A percentile compares a stretch with the other conserved stretches of the same genome.
Evolutionary conservation across 2,329 filamentous ascomycete genomes (phyloP).

Genomic region (Pseudopyrenochaeta lycopersici): DNA sequence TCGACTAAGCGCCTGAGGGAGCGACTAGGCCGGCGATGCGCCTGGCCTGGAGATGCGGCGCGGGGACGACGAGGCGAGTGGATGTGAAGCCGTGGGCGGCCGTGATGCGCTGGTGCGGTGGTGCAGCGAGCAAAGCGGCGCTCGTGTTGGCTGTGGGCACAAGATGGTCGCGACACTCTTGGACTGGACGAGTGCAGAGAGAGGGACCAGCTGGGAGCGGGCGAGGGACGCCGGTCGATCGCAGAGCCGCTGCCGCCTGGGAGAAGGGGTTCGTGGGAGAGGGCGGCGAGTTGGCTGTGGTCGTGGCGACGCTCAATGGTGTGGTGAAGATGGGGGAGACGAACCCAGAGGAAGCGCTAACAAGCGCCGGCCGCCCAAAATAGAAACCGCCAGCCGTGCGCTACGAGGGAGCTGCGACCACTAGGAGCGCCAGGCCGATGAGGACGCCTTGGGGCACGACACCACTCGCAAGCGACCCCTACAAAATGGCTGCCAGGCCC

Average conservation of each 20-base stretch:
- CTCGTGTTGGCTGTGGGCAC: constrained; percentile 4
- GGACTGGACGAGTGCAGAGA: constrained; percentile 4
- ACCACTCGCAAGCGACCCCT: constrained; percentile 1
- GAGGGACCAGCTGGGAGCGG: constrained; percentile 30
- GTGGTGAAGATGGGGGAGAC: constrained; percentile 34
- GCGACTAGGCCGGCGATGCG: constrained; percentile 48
- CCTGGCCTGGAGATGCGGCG: constrained; percentile 37
- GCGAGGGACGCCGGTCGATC: constrained; percentile 33
- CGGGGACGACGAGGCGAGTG: constrained; percentile 27
- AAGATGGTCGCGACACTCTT: constrained; percentile 19
- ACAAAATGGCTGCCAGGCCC: constrained; percentile 1
- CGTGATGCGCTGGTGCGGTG: constrained; percentile 10
- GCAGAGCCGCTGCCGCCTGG: constrained; percentile 35
- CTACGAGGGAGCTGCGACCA: constrained; percentile 19
- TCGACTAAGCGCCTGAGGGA: constrained; percentile 53
- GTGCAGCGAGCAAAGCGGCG: constrained; percentile 7
- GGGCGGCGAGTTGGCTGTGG: constrained; percentile 18
- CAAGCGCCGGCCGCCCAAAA: constrained; percentile 16
- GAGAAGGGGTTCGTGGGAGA: constrained; percentile 21
- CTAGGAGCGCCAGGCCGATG: constrained; percentile 16
- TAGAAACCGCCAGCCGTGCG: constrained; percentile 8
- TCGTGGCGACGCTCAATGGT: constrained; percentile 25
- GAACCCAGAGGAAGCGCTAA: constrained; percentile 26
- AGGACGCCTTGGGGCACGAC: constrained; percentile 1
- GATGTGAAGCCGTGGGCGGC: constrained; percentile 7